Evolutionary conservation across 1,284 basidiomycete species (phyloP), one percentile per base, ranked within the genome.

Genomic region (Salmacisia buchloeana): DNA sequence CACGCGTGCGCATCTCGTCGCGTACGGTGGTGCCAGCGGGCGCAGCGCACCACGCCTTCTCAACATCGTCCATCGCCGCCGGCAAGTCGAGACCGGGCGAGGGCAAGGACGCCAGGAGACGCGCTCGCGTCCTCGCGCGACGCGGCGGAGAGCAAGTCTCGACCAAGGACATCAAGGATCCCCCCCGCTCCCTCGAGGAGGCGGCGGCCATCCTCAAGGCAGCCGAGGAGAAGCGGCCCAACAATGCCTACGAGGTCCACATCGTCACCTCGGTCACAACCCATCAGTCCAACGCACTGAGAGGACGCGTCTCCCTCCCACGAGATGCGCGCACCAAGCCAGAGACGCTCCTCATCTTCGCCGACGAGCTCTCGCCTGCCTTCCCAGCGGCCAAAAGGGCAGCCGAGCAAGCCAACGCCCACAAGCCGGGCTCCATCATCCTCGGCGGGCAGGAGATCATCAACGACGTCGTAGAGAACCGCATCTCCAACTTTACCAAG

Each of bases 401-500:
- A 18, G 58, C 35, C 12, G 29, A 49, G 9, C 23, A 49, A 7
- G 61, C 33, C 15, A 59, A 38, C 58, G 54, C 34, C 10, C n/a
- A 35, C 23, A 21, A 27, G 7, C 38, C 60, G 10, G 60, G 41
- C 13, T 21, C 35, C 12, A 59, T 78, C 56, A 69, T 75, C 21
- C 49, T 78, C 15, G 76, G 76, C 12, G 76, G 76, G 9, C 63
- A 68, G 18, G 76, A 79, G 56, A 67, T 78, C 59, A 75, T 78
- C 61, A 61, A 68, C 35, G 70, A 73, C 33, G 73, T 77, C 25
- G 67, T 71, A 38, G 68, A 72, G 52, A 71, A 73, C 43, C 67
- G 72, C 27, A 68, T 75, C n/a, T 58, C 64, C 39, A 65, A 69
- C 52, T 79, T 75, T 63, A 91, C 89, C 15, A 87, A 89, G 58